Evolutionary conservation across 768 basidiomycete genomes (phyloP).

Genomic region (Collybiopsis confluens): DNA sequence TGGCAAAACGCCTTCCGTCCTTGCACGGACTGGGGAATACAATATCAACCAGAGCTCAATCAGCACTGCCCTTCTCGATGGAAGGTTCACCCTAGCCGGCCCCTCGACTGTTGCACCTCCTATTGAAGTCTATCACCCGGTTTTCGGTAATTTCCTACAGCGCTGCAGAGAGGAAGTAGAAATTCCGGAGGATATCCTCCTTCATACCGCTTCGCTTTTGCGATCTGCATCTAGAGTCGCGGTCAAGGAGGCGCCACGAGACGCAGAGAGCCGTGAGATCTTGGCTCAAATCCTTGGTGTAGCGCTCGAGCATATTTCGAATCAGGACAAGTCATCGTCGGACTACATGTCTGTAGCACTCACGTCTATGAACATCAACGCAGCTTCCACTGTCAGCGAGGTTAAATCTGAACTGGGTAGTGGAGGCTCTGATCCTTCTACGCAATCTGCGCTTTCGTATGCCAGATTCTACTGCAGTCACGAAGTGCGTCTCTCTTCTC

Average conservation of each 20-base stretch:
- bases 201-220: background rate
- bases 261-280: background rate
- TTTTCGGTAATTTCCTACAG: constrained; percentile 15
- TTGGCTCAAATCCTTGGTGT: background rate
- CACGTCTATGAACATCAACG: background rate
- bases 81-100: background rate
- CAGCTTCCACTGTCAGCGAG: constrained; percentile 6
- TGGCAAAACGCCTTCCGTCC: constrained; percentile 7
- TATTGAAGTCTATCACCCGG: constrained; percentile 12
- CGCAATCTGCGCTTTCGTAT: constrained; percentile 19
- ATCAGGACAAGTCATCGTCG: background rate
- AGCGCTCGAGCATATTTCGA: background rate
- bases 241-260: background rate
- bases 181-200: constrained; percentile 7
- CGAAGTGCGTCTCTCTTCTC: constrained; percentile 6
- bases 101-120: constrained; percentile 5
- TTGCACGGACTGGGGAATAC: constrained; percentile 12
- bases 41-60: background rate
- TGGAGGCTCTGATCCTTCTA: constrained; percentile 19
- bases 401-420: constrained; percentile 14
- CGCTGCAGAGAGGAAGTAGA: constrained; percentile 9
- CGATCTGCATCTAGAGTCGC: constrained; percentile 9
- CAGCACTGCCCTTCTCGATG: constrained; percentile 4
- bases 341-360: background rate
- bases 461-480: background rate